Conservation (phyloP, 257 asterid genomes). For the Rehmannia glutinosa region DNA sequence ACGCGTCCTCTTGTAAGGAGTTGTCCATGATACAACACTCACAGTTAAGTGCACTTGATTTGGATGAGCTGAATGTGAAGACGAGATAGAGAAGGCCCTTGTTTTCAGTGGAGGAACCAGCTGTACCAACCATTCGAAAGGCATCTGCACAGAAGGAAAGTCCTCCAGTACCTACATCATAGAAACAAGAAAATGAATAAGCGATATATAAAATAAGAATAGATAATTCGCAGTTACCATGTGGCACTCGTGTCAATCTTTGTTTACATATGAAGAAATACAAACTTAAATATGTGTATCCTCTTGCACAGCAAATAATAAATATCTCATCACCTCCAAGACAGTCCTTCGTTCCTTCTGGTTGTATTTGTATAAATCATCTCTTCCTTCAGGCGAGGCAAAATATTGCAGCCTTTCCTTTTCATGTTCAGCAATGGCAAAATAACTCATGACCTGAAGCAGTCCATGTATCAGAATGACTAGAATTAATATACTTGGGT, state of each 20-base stretch:
- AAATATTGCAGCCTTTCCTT: constrained; percentile 90
- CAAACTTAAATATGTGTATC: constrained; percentile 6
- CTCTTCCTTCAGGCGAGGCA: constrained; percentile 96
- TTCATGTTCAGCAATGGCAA: constrained; percentile 90
- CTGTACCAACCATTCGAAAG: constrained; percentile 93
- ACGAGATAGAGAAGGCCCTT: constrained; percentile 88
- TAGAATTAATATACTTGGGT: background rate
- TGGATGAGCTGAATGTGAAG: constrained; percentile 74
- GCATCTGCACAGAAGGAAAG: constrained; percentile 92
- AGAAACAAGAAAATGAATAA: constrained; percentile 2
- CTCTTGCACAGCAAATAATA: background rate
- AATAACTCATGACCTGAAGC: constrained; percentile 80
- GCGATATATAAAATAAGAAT: no score
- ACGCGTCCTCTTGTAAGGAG: constrained; percentile 87
- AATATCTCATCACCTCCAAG: constrained; percentile 61
- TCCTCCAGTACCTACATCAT: constrained; percentile 72
- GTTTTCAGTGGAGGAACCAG: constrained; percentile 81
- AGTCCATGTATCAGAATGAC: constrained; percentile 7
- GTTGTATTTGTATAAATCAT: constrained; percentile 92
- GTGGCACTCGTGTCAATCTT: background rate
- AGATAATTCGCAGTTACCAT: constrained; percentile 1
- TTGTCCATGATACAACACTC: constrained; percentile 76
- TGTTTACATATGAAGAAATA: background rate
- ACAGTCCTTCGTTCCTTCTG: constrained; percentile 92
- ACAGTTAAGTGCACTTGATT: constrained; percentile 87